A percentile compares a stretch with the other conserved stretches of the same genome.
These are phyloP conservation scores for Cyathus striatus DNA, from an alignment of 768 basidiomycete genomes.

Conservation along the genomic window DNA sequence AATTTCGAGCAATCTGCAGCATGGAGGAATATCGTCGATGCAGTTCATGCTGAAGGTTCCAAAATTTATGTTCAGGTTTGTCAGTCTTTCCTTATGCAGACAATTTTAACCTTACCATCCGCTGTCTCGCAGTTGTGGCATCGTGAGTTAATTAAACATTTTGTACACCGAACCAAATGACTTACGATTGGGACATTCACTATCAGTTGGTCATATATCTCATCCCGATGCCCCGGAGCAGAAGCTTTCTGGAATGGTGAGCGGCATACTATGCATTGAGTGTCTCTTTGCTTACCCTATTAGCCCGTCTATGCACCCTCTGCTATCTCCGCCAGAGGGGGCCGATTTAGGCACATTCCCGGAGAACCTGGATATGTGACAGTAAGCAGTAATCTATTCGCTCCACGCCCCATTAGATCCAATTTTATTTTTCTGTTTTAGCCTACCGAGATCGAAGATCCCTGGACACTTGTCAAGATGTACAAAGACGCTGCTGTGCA, in stretches of 20 bases:
- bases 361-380: constrained; percentile 33
- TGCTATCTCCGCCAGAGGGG: constrained; percentile 34
- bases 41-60: constrained; percentile 40
- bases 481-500: constrained; percentile 41
- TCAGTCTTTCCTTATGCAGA: neutral
- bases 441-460: constrained; percentile 38
- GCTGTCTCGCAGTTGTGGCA: constrained; percentile 24
- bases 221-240: constrained; percentile 36
- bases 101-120: neutral
- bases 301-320: constrained; percentile 44
- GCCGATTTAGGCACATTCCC: constrained; percentile 32
- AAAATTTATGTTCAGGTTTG: constrained; percentile 39
- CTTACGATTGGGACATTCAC: neutral
- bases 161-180: neutral
- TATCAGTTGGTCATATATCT: constrained; percentile 26
- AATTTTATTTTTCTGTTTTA: constrained; percentile 5
- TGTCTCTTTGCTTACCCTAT: constrained; percentile 6
- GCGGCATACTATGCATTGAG: neutral
- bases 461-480: constrained; percentile 27
- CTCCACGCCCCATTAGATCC: neutral
- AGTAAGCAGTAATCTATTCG: constrained; percentile 15
- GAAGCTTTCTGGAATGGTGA: constrained; percentile 24
- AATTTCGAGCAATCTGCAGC: constrained; percentile 33
- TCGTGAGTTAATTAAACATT: constrained; percentile 14
- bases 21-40: constrained; percentile 42